phyloP scores from a whole-genome alignment of 371 early-diverging fungal species.

The Coemansia sp. region DNA sequence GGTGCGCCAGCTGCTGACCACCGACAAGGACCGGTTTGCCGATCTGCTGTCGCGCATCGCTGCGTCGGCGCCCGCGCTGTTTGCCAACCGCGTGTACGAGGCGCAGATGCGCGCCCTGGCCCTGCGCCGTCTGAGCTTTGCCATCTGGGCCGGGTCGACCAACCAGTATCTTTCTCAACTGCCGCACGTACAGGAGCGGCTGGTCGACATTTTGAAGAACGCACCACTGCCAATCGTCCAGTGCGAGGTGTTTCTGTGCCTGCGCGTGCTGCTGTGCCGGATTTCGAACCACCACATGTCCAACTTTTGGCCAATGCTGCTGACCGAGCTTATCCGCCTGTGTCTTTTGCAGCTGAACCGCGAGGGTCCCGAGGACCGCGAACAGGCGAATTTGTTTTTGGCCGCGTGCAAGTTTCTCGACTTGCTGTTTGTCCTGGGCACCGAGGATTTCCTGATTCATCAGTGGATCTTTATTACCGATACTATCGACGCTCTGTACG shows the following conservation, averaged over 20 bases:
- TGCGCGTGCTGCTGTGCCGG: slow-evolving; percentile 77
- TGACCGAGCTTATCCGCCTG: slow-evolving; percentile 80
- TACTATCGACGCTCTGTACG: slow-evolving; percentile 62
- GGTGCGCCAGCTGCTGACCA: slow-evolving; percentile 50
- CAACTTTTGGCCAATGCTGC: slow-evolving; percentile 87
- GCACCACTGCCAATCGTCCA: slow-evolving; percentile 65
- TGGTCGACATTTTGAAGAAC: slow-evolving; percentile 83
- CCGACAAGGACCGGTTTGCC: slow-evolving; percentile 72
- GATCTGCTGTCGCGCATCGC: slow-evolving; percentile 68
- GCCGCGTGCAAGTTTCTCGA: slow-evolving; percentile 90
- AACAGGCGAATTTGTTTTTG: slow-evolving; percentile 73
- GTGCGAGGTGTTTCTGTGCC: slow-evolving; percentile 78
- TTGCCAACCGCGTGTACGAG: slow-evolving; percentile 83
- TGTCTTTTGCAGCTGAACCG: slow-evolving; percentile 54
- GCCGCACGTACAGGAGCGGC: slow-evolving; percentile 83
- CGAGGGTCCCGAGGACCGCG: slow-evolving; percentile 47
- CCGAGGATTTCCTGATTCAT: slow-evolving; percentile 83
- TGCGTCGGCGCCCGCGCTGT: slow-evolving; percentile 61
- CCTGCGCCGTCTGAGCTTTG: slow-evolving; percentile 75
- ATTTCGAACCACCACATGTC: slow-evolving; percentile 74
- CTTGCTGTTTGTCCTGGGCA: slow-evolving; percentile 70
- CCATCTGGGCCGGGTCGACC: slow-evolving; percentile 69
- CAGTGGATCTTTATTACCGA: slow-evolving; percentile 93
- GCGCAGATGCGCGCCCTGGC: slow-evolving; percentile 64
- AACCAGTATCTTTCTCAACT: slow-evolving; percentile 81